phyloP scores from a whole-genome alignment of 2,329 filamentous ascomycete species.

The Emericellopsis atlantica region DNA sequence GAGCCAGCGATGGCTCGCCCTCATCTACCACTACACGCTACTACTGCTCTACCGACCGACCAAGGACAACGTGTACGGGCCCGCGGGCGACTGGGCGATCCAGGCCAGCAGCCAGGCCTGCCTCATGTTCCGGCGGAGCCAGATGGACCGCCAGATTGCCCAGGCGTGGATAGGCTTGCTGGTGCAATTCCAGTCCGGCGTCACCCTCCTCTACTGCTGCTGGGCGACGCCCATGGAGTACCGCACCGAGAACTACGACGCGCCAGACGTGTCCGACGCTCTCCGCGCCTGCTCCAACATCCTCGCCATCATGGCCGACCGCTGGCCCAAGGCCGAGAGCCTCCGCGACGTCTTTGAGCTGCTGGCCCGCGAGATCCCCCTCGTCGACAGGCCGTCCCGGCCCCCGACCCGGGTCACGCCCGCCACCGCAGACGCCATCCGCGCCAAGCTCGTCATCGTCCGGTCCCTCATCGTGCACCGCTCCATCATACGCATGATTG shows the following conservation, averaged over 20 bases:
- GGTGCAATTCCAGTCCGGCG: conserved; percentile 18
- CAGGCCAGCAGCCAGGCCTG: conserved; percentile 13
- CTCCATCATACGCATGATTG: conserved; percentile 4
- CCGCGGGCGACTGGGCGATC: conserved; percentile 13
- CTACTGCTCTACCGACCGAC: conserved; percentile 14
- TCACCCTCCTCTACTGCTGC: conserved; percentile 21
- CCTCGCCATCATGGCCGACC: conserved; percentile 20
- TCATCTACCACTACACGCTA: conserved; percentile 16
- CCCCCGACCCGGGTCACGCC: conserved; percentile 3
- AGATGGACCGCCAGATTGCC: conserved; percentile 12
- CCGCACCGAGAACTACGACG: conserved; percentile 14
- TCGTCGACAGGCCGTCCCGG: conserved; percentile 4
- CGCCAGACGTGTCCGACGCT: conserved; percentile 16
- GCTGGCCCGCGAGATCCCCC: conserved; percentile 12
- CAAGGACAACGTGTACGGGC: conserved; percentile 7
- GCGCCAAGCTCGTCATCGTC: conserved; percentile 6
- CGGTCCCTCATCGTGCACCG: conserved; percentile 4
- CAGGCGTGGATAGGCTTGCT: conserved; percentile 14
- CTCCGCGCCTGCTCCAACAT: conserved; percentile 20
- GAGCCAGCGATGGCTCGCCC: conserved; percentile 12
- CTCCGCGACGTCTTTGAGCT: conserved; percentile 20
- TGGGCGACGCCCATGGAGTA: conserved; percentile 17
- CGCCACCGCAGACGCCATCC: conserved; percentile 2
- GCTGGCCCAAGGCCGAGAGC: conserved; percentile 19
- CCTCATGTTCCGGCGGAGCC: conserved; percentile 14